Evolutionary conservation across 2,329 filamentous ascomycete species (phyloP).

Genomic region (Aspergillus terreus): DNA sequence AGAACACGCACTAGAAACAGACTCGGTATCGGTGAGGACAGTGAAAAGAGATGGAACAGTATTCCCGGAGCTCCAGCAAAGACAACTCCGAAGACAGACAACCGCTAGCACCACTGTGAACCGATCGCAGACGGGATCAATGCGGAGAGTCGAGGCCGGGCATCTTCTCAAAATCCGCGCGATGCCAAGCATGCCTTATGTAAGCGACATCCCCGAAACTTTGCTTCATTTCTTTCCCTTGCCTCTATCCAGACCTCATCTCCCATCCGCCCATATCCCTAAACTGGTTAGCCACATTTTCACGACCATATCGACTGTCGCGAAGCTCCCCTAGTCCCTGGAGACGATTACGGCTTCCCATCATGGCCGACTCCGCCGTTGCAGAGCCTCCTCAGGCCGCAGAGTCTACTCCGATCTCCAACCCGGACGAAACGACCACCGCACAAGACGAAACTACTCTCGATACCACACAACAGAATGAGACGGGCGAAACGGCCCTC

Average conservation of each 20-base stretch:
- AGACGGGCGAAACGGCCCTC: slow-evolving; percentile 1
- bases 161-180: slow-evolving; percentile 17
- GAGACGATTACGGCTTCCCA: background rate
- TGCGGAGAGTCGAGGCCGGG: slow-evolving; percentile 2
- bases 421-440: background rate
- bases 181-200: slow-evolving; percentile 17
- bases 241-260: slow-evolving; percentile 2
- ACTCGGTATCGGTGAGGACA: background rate
- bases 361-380: slow-evolving; percentile 28
- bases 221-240: background rate
- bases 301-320: no score
- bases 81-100: background rate
- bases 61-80: background rate
- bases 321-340: no score
- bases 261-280: background rate
- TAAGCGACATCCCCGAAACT: slow-evolving; percentile 13
- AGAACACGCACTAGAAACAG: background rate
- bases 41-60: background rate
- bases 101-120: background rate
- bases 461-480: background rate
- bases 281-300: no score
- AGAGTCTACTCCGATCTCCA: slow-evolving; percentile 41
- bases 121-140: background rate
- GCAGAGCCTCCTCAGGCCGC: slow-evolving; percentile 40
- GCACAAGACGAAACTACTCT: slow-evolving; percentile 14